phyloP scores from a whole-genome alignment of 495 filamentous ascomycete genomes.

The Hypoxylon fuscum region DNA sequence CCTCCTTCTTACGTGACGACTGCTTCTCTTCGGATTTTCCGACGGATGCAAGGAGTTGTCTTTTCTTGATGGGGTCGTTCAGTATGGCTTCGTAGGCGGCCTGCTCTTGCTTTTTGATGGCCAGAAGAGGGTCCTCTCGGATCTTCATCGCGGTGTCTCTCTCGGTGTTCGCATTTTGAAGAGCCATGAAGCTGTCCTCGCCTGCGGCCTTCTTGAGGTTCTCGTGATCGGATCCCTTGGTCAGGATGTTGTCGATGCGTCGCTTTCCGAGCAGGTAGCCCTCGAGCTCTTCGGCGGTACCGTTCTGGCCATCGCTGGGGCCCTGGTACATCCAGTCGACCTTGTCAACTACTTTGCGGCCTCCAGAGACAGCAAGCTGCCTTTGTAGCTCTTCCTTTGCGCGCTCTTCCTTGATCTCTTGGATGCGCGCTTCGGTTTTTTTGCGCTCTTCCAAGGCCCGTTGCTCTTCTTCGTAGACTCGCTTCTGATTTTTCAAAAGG shows the following conservation, averaged over 20 bases:
- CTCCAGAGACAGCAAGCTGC: slow-evolving; percentile 89
- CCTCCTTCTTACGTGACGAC: slow-evolving; percentile 52
- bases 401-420: slow-evolving; percentile 94
- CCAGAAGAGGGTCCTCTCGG: slow-evolving; percentile 85
- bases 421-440: slow-evolving; percentile 73
- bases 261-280: slow-evolving; percentile 92
- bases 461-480: slow-evolving; percentile 87
- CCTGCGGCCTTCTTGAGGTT: slow-evolving; percentile 83
- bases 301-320: slow-evolving; percentile 78
- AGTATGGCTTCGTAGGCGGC: slow-evolving; percentile 88
- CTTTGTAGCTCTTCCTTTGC: slow-evolving; percentile 89
- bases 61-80: slow-evolving; percentile 79
- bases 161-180: slow-evolving; percentile 67
- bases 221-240: slow-evolving; percentile 83
- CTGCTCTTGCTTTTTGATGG: slow-evolving; percentile 92
- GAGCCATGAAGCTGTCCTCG: slow-evolving; percentile 67
- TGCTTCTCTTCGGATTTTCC: slow-evolving; percentile 59
- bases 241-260: slow-evolving; percentile 82
- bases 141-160: slow-evolving; percentile 86
- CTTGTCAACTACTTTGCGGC: slow-evolving; percentile 73
- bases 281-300: slow-evolving; percentile 92
- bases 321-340: slow-evolving; percentile 99
- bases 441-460: slow-evolving; percentile 96
- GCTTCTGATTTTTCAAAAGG: slow-evolving; percentile 81
- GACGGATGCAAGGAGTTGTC: slow-evolving; percentile 71